Percentiles rank a stretch among this genome's conserved stretches.
Conservation (phyloP, 768 basidiomycete genomes). For the Trametopsis cervina region DNA sequence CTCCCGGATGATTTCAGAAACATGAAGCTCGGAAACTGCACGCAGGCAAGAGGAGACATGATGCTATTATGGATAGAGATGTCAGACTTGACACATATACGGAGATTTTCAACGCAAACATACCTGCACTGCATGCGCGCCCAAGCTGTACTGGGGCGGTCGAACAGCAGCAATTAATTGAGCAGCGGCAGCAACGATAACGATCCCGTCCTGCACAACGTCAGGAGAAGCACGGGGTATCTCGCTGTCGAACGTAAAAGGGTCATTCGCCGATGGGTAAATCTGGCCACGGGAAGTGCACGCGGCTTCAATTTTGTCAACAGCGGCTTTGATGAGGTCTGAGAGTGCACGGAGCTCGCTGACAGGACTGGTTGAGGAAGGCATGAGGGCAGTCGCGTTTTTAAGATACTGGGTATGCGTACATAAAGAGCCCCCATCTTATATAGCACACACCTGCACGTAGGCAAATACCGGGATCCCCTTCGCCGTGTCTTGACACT, state of each 20-base stretch:
- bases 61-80: conserved; percentile 4
- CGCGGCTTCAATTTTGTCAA: conserved; percentile 20
- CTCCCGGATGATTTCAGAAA: conserved; percentile 25
- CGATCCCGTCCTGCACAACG: conserved; percentile 24
- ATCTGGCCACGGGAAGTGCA: conserved; percentile 13
- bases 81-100: neutral
- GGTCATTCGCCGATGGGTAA: conserved; percentile 24
- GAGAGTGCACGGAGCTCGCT: conserved; percentile 5
- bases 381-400: neutral
- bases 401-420: neutral
- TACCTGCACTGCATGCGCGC: conserved; percentile 8
- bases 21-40: conserved; percentile 10
- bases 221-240: conserved; percentile 22
- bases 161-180: conserved; percentile 27
- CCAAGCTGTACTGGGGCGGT: conserved; percentile 21
- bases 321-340: conserved; percentile 2
- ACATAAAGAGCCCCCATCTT: neutral
- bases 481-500: too few relatives aligned
- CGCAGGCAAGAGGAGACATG: conserved; percentile 9
- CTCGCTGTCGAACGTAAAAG: conserved; percentile 23
- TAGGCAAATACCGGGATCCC: too few relatives aligned
- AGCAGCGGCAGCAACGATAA: conserved; percentile 27
- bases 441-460: too few relatives aligned
- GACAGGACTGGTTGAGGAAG: neutral
- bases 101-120: neutral